Conservation (phyloP, 371 early-diverging fungal species). For the Zychaea mexicana region DNA sequence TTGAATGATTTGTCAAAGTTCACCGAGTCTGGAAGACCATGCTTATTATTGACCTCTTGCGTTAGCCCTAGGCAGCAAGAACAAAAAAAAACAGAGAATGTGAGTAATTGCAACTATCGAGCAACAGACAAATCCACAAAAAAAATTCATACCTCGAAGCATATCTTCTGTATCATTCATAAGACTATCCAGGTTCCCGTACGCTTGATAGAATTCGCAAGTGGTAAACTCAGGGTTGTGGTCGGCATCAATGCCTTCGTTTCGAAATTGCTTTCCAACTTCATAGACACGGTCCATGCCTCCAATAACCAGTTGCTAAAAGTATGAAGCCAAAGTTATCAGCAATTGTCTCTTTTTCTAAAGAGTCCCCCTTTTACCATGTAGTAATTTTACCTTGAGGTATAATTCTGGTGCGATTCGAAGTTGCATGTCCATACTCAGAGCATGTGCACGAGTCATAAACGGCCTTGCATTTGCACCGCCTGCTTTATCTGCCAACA, state of each 20-base stretch:
- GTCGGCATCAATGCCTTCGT: conserved; percentile 97
- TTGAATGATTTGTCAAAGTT: conserved; percentile 81
- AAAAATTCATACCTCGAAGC: conserved; percentile 46
- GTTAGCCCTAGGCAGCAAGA: too few species aligned
- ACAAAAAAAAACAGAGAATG: too few species aligned
- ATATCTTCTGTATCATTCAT: conserved; percentile 88
- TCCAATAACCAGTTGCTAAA: conserved; percentile 88
- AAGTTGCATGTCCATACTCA: conserved; percentile 81
- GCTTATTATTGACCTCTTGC: conserved; percentile 72
- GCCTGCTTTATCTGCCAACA: conserved; percentile 86
- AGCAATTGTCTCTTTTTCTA: too few species aligned
- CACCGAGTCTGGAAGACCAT: conserved; percentile 56
- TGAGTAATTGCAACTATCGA: not conserved
- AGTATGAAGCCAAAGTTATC: too few species aligned
- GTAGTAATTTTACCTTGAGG: conserved; percentile 77
- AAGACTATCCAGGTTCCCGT: conserved; percentile 82
- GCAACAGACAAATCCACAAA: too few species aligned
- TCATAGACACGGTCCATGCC: conserved; percentile 96
- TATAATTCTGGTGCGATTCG: conserved; percentile 97
- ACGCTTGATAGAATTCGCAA: conserved; percentile 97
- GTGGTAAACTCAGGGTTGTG: conserved; percentile 99
- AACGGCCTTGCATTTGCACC: conserved; percentile 98
- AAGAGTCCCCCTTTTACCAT: too few species aligned
- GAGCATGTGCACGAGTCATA: conserved; percentile 80
- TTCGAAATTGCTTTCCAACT: conserved; percentile 96